Base-by-base conservation (phyloP, 257 asterid species). In the Voacanga thouarsii region DNA sequence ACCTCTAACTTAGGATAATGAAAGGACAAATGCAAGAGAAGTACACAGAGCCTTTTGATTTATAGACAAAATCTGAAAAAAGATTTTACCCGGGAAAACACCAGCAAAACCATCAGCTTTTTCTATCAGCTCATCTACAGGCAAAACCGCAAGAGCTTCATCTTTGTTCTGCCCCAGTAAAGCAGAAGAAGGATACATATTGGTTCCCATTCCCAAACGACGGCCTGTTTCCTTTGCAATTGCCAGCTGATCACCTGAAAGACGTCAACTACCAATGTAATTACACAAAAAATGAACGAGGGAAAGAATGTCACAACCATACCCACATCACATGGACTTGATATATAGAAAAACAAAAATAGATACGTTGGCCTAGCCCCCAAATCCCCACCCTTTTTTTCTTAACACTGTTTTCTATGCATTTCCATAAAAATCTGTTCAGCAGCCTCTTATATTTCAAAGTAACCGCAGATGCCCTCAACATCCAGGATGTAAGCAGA, bases 31-130 rank as follows among this genome's bases (percentile, higher is more conserved):
- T 19, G 47, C 23, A 44, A 28, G 37, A 69, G 5, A 69, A 12
- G 50, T 37, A 18, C 37, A 47, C 4, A 26, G 74, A 63, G 6
- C 41, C 63, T 41, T 4, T 33, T 53, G 18, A 43, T 43, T 71
- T 44, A 45, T 10, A 71, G 39, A 64, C 1, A 28, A 41, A 59
- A 21, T 12, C 10, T 18, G 37, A 51, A 30, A 50, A 30, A 23
- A 65, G 60, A 39, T 30, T 5, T 77, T 79, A 92, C 96, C 97
- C 11, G 97, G 97, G 77, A 92, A 91, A 71, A 92, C 97, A 7
- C 97, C 94, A 6, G 97, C 97, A 39, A 92, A 92, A 74, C 97
- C 97, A 77, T 92, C 97, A 4, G 97, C 97, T 65, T 88, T 84
- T 78, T 92, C 97, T 68, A 91, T 89, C 81, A 92, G 89, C 75